Evolutionary conservation across 768 basidiomycete species (phyloP), one percentile per base, ranked within the genome.

Genomic region (Hygrocybe coccinea): DNA sequence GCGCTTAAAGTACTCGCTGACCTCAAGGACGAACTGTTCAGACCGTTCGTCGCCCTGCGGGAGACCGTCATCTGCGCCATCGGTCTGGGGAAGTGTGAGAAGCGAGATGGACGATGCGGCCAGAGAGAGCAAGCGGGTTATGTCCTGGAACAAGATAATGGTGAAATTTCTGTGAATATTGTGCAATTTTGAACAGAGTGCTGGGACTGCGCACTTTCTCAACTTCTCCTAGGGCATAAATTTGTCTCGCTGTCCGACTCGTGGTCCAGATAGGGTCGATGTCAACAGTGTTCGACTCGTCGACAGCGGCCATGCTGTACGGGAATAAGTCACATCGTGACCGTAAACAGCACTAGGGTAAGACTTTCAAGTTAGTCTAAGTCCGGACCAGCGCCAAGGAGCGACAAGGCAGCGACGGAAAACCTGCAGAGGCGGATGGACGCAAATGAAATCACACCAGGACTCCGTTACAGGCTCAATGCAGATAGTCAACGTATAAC

Each of bases 11-110:
- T 91, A 91, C 65, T 90, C 87, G 74, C 85, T 86, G 50, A 87
- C 87, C 73, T 91, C 87, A 39, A 86, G 76, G 38, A 91, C 89
- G 60, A 92, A 91, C 63, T 89, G 86, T 65, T 91, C 88, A 12
- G 87, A 89, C 35, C 89, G 78, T 69, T 92, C 89, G 57, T 86
- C 89, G 38, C 88, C 89, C 62, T 87, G 85, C 2, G 89, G 88
- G 7, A 91, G 76, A 54, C 72, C 76, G 51, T 87, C 85, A 6
- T 81, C 81, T 2, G 83, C 78, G 1, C 68, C 77, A 64, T 91
- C 89, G 3, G 88, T 89, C 69, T 91, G 89, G 1, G 89, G 89
- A n/a, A 92, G 74, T 1, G 89, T 86, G 47, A 92, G 76, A 50
- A 91, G 77, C 6, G 87, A 85, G 55, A 90, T 84, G 8, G 86